Evolutionary conservation across 2,329 filamentous ascomycete species (phyloP), one percentile per base, ranked within the genome.

Genomic region (Verticillium nonalfalfae): DNA sequence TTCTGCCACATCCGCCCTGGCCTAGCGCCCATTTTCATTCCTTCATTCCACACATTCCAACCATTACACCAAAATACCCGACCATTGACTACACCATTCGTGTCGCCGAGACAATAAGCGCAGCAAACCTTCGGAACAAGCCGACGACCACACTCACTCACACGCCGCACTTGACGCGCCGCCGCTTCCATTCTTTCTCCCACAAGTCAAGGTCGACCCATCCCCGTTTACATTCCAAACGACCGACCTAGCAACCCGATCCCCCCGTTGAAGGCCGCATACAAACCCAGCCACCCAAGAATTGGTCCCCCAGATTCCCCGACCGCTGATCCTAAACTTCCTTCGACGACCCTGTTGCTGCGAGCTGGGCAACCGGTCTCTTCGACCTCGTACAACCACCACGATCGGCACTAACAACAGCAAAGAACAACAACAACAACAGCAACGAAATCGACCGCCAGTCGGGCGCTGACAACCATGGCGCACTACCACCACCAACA

Each of bases 1-100:
- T 66, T 59, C 21, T 63, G 45, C 57, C 31, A 15, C 14, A 63
- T 64, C 50, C 59, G 26, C 54, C 26, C 26, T 33, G 56, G 63
- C 63, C 63, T 45, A 64, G 62, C 52, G 62, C 63, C 58, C 38
- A 60, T 36, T 65, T 62, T 34, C 63, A 58, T 65, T 65, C 63
- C 50, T 65, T 65, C 56, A 33, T 45, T 56, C 33, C 61, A 40
- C 39, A 36, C 39, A 59, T 56, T 31, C n/a, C 52, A 21, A 59
- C 39, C n/a, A 56, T 15, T 26, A n/a, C n/a, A 35, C 58, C 36
- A 57, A 31, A 34, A 58, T 45, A 31, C 18, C 36, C 58, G 34
- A 45, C 15, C 14, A 35, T 60, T 52, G 58, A 61, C 38, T 7
- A n/a, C 38, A 9, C 34, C 39, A 45, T n/a, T 56, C 33, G 54